Conservation (phyloP, 78 protist species). For the Emiliania huxleyi region DNA sequence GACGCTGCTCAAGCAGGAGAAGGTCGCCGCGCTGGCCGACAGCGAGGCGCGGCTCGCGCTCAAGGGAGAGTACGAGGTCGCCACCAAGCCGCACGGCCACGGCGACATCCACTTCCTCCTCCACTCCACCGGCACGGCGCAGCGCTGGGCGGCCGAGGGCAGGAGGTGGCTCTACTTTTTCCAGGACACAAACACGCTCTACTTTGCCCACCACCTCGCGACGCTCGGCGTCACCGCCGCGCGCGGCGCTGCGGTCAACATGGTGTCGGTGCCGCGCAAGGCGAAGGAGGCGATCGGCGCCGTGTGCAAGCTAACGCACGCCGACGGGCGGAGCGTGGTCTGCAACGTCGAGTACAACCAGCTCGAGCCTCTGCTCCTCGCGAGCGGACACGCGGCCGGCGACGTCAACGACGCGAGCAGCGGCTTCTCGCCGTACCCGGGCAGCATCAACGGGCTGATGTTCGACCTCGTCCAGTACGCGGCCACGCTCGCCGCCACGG, state of each 20-base stretch:
- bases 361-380: constrained; percentile 54
- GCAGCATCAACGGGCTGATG: constrained; percentile 54
- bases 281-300: constrained; percentile 40
- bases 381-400: background rate
- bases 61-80: background rate
- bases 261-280: constrained; percentile 41
- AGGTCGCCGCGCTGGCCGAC: constrained; percentile 26
- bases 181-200: constrained; percentile 65
- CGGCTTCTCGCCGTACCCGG: constrained; percentile 53
- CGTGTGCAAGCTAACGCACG: background rate
- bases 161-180: constrained; percentile 17
- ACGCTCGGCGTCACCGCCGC: constrained; percentile 29
- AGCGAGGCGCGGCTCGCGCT: background rate
- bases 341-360: constrained; percentile 72
- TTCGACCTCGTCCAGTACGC: constrained; percentile 22
- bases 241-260: background rate
- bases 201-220: background rate
- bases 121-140: background rate
- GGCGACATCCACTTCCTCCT: constrained; percentile 55
- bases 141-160: constrained; percentile 9
- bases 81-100: constrained; percentile 60
- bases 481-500: background rate
- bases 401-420: constrained; percentile 12
- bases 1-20: constrained; percentile 28
- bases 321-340: background rate